Evolutionary conservation across 2,329 filamentous ascomycete species (phyloP).

Genomic region (Didymella arachidicola): DNA sequence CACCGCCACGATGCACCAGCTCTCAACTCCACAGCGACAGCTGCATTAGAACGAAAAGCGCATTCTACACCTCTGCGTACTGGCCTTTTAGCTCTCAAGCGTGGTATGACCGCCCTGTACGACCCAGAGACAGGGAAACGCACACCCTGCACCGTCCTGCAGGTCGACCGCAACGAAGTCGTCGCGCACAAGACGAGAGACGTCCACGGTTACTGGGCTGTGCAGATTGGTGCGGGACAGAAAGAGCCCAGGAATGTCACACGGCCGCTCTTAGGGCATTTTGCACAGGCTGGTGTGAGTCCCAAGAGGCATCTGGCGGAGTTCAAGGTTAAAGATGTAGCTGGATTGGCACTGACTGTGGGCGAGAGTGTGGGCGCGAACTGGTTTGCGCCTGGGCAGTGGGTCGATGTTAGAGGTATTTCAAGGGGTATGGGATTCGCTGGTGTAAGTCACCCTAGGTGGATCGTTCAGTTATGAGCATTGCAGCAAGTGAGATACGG

Average conservation of each 20-base stretch:
- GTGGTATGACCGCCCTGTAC: constrained; percentile 94
- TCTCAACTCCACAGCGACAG: constrained; percentile 64
- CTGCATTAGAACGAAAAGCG: constrained; percentile 66
- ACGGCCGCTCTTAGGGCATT: constrained; percentile 87
- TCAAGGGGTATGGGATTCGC: constrained; percentile 91
- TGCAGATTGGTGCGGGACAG: constrained; percentile 83
- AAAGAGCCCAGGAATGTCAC: constrained; percentile 78
- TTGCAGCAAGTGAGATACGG: too few relatives aligned
- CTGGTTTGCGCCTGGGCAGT: constrained; percentile 92
- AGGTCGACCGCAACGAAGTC: constrained; percentile 92
- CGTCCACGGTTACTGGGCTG: constrained; percentile 89
- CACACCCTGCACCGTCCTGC: constrained; percentile 87
- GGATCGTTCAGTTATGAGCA: background rate
- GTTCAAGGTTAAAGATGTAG: constrained; percentile 80
- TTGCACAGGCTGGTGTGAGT: constrained; percentile 78
- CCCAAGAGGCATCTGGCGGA: constrained; percentile 86
- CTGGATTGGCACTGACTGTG: constrained; percentile 75
- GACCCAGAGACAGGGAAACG: constrained; percentile 76
- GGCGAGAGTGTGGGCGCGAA: constrained; percentile 81
- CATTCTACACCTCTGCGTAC: constrained; percentile 71
- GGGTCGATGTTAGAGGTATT: constrained; percentile 81
- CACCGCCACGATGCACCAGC: constrained; percentile 58
- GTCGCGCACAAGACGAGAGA: constrained; percentile 82
- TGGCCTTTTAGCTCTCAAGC: constrained; percentile 86
- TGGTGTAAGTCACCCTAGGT: constrained; percentile 62